A percentile compares a stretch with the other conserved stretches of the same genome.
These are phyloP conservation scores for Flaveria bidentis DNA, from an alignment of 129 eudicot genomes.

Conservation along the genomic window DNA sequence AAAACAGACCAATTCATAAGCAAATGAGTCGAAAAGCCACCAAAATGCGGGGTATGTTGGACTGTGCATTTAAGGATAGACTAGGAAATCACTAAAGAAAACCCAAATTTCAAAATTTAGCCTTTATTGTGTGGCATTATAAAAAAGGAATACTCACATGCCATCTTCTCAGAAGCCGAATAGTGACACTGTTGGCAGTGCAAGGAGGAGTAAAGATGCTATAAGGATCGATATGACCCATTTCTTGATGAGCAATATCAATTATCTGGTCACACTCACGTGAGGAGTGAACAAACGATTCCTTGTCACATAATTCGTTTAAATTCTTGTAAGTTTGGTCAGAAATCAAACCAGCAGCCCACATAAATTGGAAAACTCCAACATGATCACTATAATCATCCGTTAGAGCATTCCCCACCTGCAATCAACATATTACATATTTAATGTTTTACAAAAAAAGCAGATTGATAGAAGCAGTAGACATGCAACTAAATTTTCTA, in stretches of 20 bases:
- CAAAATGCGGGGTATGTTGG: too few species aligned
- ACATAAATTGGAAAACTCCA: conserved; percentile 83
- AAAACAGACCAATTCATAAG: too few species aligned
- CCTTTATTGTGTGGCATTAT: background rate
- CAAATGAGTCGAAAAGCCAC: too few species aligned
- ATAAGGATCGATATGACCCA: conserved; percentile 82
- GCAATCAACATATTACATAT: conserved; percentile 17
- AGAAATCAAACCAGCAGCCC: conserved; percentile 88
- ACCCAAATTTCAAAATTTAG: background rate
- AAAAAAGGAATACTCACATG: conserved; percentile 55
- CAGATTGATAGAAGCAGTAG: background rate
- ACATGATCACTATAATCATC: conserved; percentile 80
- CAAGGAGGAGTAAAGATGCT: conserved; percentile 95
- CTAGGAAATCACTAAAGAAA: background rate
- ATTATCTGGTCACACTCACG: conserved; percentile 46
- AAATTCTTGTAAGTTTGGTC: conserved; percentile 77
- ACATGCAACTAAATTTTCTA: conserved; percentile 1
- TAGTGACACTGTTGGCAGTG: conserved; percentile 51
- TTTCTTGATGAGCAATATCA: conserved; percentile 60
- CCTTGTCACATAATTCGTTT: conserved; percentile 60
- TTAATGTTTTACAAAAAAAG: background rate
- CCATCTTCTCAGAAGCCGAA: conserved; percentile 49
- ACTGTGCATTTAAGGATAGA: background rate
- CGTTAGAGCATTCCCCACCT: conserved; percentile 93
- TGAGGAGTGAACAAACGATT: conserved; percentile 56